Conservation (phyloP, 1,139 yeast genomes). For the Hansenula lynferdii region DNA sequence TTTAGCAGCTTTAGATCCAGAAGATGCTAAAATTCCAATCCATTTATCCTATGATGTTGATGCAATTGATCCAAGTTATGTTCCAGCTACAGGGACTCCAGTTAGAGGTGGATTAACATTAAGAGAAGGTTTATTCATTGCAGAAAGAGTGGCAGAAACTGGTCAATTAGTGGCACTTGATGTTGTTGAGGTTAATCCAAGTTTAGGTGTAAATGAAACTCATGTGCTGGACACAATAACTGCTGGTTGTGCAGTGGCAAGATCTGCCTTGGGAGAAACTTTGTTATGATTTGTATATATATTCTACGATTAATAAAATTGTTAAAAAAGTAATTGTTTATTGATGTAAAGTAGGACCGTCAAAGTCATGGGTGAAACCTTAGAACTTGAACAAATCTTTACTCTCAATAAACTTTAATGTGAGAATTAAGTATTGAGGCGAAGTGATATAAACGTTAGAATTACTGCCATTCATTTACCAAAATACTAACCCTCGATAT, state of each 20-base stretch:
- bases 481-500: no score
- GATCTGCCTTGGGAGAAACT: constrained; percentile 94
- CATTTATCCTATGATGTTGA: constrained; percentile 95
- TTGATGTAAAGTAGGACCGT: no score
- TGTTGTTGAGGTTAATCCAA: constrained; percentile 92
- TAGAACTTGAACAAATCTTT: no score
- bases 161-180: constrained; percentile 86
- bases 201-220: constrained; percentile 71
- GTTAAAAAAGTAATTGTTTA: no score
- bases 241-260: constrained; percentile 86
- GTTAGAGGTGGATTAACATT: constrained; percentile 94
- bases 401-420: no score
- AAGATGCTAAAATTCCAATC: constrained; percentile 60
- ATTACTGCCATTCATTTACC: no score
- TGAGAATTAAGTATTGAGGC: no score
- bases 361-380: no score
- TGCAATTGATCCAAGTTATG: constrained; percentile 91
- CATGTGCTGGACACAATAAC: constrained; percentile 82
- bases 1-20: constrained; percentile 66
- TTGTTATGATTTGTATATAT: constrained; percentile 38
- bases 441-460: no score
- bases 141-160: constrained; percentile 87
- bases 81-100: constrained; percentile 97
- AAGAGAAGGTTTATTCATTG: constrained; percentile 90
- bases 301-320: no score